phyloP scores from a whole-genome alignment of 306 rosid genomes.

The Cucumis cinereus region DNA sequence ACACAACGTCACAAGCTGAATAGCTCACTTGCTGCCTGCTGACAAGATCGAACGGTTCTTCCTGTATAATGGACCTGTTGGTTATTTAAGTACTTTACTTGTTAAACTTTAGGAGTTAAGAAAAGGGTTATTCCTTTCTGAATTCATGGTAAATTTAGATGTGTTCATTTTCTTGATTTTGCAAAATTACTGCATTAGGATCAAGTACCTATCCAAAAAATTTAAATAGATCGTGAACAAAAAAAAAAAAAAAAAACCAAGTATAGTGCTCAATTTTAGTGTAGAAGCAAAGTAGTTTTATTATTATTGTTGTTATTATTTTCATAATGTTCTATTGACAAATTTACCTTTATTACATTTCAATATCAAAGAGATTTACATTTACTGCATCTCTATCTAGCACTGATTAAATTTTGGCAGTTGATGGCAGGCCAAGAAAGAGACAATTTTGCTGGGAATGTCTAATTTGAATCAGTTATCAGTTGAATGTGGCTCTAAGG shows the following conservation, averaged over 20 bases:
- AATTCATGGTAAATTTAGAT: background rate
- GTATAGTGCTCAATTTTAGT: too few species aligned
- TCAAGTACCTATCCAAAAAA: background rate
- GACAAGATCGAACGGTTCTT: background rate
- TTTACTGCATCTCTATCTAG: constrained; percentile 23
- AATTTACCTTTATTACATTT: background rate
- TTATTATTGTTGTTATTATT: too few species aligned
- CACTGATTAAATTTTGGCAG: constrained; percentile 89
- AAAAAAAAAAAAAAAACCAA: background rate
- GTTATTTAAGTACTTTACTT: background rate
- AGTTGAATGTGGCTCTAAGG: constrained; percentile 28
- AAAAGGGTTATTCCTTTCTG: background rate
- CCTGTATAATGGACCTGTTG: background rate
- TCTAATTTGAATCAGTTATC: constrained; percentile 36
- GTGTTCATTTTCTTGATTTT: background rate
- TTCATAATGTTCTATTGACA: background rate
- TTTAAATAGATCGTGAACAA: background rate
- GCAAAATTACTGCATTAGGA: background rate
- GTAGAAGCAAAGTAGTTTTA: too few species aligned
- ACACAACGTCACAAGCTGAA: background rate
- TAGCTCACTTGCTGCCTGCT: background rate
- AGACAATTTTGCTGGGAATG: constrained; percentile 49
- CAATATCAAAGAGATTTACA: background rate
- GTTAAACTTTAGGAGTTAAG: background rate
- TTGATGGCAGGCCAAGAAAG: constrained; percentile 87